Evolutionary conservation across 441 rosid genomes (phyloP).

Genomic region (Eutrema salsugineum): DNA sequence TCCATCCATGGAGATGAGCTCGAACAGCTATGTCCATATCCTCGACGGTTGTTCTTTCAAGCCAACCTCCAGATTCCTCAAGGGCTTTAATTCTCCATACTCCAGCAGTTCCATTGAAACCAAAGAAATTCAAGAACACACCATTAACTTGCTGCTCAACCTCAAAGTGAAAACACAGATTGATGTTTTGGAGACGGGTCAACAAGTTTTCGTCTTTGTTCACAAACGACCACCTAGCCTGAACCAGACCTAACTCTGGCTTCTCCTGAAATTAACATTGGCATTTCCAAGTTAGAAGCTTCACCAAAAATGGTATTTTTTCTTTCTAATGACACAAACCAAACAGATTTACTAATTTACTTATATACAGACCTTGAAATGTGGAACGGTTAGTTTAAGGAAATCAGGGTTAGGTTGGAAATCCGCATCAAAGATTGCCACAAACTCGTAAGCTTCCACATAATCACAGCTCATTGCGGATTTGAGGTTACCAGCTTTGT

Average conservation of each 20-base stretch:
- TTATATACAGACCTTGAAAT: conserved; percentile 60
- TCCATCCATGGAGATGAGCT: conserved; percentile 87
- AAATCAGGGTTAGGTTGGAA: conserved; percentile 80
- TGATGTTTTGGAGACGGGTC: conserved; percentile 80
- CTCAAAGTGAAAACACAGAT: conserved; percentile 81
- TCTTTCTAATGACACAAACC: not conserved
- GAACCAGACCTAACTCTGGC: conserved; percentile 77
- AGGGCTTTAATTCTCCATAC: conserved; percentile 87
- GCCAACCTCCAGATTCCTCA: conserved; percentile 87
- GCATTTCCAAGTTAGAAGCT: not conserved
- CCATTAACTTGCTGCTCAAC: conserved; percentile 93
- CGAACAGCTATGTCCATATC: conserved; percentile 93
- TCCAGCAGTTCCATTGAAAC: conserved; percentile 92
- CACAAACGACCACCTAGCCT: conserved; percentile 82
- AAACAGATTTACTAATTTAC: not conserved
- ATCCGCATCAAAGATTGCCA: conserved; percentile 88
- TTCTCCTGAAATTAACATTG: conserved; percentile 48
- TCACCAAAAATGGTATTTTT: not conserved
- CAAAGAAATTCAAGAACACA: conserved; percentile 69
- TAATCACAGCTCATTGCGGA: conserved; percentile 89
- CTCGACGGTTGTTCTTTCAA: conserved; percentile 83
- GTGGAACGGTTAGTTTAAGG: conserved; percentile 69
- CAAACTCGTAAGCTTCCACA: conserved; percentile 69
- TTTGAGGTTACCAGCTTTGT: conserved; percentile 95
- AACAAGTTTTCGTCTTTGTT: conserved; percentile 80